These are phyloP conservation scores for Volutella citrinella DNA, from an alignment of 2,329 filamentous ascomycete species.

Conservation along the genomic window DNA sequence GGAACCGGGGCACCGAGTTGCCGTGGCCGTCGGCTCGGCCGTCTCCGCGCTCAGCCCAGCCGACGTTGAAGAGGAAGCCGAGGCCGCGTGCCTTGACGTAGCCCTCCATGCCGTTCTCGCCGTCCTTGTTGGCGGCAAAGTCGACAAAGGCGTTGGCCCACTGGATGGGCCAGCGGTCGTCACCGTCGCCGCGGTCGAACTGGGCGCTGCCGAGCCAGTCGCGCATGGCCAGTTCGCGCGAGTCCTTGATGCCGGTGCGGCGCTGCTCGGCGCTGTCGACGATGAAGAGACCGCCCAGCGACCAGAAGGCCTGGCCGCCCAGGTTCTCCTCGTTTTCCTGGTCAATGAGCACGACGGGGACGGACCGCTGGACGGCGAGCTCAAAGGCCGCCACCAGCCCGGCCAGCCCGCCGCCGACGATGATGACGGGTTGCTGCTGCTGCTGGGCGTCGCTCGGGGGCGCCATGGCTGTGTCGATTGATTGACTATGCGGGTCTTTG, in stretches of 20 bases:
- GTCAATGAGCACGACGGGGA: conserved; percentile 53
- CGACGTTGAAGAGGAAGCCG: conserved; percentile 51
- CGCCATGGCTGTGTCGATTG: no score
- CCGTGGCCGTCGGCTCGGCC: conserved; percentile 56
- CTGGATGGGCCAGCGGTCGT: conserved; percentile 56
- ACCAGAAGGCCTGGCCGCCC: conserved; percentile 64
- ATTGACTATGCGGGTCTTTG: no score
- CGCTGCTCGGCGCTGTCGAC: conserved; percentile 57
- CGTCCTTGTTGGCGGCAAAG: conserved; percentile 44
- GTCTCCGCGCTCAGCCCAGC: conserved; percentile 60
- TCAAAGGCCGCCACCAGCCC: conserved; percentile 60
- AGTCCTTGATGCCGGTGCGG: conserved; percentile 56
- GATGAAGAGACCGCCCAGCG: conserved; percentile 58
- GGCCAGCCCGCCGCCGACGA: conserved; percentile 55
- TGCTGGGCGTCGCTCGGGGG: no score
- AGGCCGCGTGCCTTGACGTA: conserved; percentile 55
- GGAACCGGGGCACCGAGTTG: conserved; percentile 62
- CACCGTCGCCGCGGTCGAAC: conserved; percentile 51
- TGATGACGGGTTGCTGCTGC: conserved; percentile 46
- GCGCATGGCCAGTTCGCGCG: conserved; percentile 52
- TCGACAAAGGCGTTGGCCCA: conserved; percentile 65
- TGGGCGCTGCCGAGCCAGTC: conserved; percentile 58
- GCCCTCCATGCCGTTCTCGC: conserved; percentile 49
- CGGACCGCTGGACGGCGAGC: conserved; percentile 44
- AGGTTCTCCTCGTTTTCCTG: conserved; percentile 56